These are phyloP conservation scores for Coemansia sp. DNA, from an alignment of 192 early-diverging fungal genomes.

Conservation along the genomic window DNA sequence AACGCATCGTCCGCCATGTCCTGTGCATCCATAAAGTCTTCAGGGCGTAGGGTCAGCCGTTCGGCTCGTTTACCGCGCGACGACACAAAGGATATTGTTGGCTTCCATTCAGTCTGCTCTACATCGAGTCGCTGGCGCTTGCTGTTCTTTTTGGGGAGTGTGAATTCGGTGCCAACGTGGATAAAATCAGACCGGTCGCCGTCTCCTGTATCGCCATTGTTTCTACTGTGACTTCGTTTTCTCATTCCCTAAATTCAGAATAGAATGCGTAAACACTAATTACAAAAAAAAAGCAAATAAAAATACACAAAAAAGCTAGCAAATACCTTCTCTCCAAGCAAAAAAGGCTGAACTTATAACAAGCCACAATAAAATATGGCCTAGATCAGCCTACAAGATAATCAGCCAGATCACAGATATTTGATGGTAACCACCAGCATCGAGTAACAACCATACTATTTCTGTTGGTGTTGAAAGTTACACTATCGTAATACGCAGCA, in stretches of 20 bases:
- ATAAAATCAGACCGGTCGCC: constrained; percentile 35
- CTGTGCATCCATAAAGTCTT: constrained; percentile 98
- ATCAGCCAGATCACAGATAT: too few species aligned
- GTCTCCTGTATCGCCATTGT: not conserved
- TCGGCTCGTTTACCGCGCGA: constrained; percentile 66
- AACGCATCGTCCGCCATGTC: constrained; percentile 72
- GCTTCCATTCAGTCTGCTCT: constrained; percentile 80
- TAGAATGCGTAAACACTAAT: not conserved
- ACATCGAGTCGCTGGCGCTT: constrained; percentile 93
- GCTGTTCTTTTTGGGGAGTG: constrained; percentile 61
- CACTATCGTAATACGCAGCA: not conserved
- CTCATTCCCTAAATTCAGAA: constrained; percentile 5
- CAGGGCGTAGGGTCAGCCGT: constrained; percentile 49
- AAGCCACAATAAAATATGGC: too few species aligned
- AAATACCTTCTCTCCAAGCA: too few species aligned
- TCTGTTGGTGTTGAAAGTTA: not conserved
- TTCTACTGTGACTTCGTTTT: not conserved
- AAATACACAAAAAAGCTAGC: not conserved
- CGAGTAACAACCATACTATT: too few species aligned
- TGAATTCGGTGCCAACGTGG: constrained; percentile 34
- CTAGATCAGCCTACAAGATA: too few species aligned
- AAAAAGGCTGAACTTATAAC: too few species aligned
- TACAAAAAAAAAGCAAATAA: not conserved
- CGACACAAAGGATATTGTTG: constrained; percentile 70
- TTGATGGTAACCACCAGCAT: too few species aligned